These are phyloP conservation scores for Amborella trichopoda DNA, from an alignment of 164 flowering plant genomes.

Conservation along the genomic window DNA sequence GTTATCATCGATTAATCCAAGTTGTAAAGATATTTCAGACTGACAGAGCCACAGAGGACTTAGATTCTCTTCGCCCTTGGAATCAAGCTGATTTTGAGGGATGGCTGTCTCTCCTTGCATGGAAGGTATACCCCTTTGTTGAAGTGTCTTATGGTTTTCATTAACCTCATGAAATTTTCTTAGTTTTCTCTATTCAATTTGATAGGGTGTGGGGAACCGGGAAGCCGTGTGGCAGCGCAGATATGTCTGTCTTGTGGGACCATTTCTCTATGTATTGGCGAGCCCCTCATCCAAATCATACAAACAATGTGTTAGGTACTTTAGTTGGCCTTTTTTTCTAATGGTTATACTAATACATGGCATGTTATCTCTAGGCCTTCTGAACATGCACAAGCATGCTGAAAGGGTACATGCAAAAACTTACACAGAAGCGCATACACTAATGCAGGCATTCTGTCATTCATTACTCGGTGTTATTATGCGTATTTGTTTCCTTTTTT, in stretches of 20 bases:
- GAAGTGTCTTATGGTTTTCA: background rate
- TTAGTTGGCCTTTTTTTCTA: conserved; percentile 1
- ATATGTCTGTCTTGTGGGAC: conserved; percentile 77
- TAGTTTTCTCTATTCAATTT: conserved; percentile 3
- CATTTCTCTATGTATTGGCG: conserved; percentile 76
- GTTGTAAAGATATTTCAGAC: conserved; percentile 68
- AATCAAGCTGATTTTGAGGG: conserved; percentile 88
- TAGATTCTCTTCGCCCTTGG: conserved; percentile 60
- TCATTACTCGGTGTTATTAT: too few species aligned
- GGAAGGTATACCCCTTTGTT: conserved; percentile 62
- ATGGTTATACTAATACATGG: conserved; percentile 1
- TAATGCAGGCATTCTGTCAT: too few species aligned
- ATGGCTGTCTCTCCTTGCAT: conserved; percentile 61
- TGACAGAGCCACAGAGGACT: conserved; percentile 23
- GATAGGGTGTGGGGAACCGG: conserved; percentile 85
- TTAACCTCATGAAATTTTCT: background rate
- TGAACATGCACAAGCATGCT: too few species aligned
- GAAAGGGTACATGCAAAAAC: too few species aligned
- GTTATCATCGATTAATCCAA: conserved; percentile 92
- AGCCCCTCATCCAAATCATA: conserved; percentile 68
- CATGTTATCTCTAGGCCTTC: background rate
- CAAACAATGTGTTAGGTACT: conserved; percentile 68
- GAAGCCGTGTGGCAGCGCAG: conserved; percentile 94
- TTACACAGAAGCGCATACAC: too few species aligned
- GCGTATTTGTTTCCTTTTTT: too few species aligned